A percentile compares a stretch with the other conserved stretches of the same genome.
Evolutionary conservation across 75 land plant genomes (phyloP).

Genomic region (Picea sitchensis): DNA sequence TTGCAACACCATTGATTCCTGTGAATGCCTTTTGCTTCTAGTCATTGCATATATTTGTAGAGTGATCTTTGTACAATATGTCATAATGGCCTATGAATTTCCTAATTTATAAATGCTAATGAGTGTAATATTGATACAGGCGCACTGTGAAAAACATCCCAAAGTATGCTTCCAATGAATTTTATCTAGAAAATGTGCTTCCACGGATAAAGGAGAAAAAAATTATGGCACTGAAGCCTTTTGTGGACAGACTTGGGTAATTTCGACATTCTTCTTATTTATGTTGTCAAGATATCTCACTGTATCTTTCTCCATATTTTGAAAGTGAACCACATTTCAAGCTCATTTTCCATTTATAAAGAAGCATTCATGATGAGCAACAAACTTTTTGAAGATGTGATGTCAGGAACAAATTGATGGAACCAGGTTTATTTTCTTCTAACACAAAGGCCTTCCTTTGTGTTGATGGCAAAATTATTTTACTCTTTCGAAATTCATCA

Average conservation of each 20-base stretch:
- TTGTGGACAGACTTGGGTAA: conserved; percentile 98
- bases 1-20: neutral
- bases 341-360: neutral
- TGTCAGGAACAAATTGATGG: neutral
- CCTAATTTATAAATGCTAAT: neutral
- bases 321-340: neutral
- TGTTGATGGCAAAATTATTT: neutral
- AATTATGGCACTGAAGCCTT: conserved; percentile 96
- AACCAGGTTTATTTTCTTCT: neutral
- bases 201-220: conserved; percentile 95
- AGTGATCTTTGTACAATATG: neutral
- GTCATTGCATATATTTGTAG: neutral
- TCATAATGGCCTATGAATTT: neutral
- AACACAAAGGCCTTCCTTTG: neutral
- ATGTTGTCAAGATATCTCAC: neutral
- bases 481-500: neutral
- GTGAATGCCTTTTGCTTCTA: neutral
- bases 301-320: neutral
- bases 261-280: neutral
- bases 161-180: conserved; percentile 89
- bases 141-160: conserved; percentile 95
- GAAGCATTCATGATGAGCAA: neutral
- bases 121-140: conserved; percentile 31
- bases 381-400: neutral
- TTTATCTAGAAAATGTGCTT: conserved; percentile 91